Evolutionary conservation across 2,329 filamentous ascomycete genomes (phyloP), one percentile per base, ranked within the genome.

Genomic region (Neonectria sp.): DNA sequence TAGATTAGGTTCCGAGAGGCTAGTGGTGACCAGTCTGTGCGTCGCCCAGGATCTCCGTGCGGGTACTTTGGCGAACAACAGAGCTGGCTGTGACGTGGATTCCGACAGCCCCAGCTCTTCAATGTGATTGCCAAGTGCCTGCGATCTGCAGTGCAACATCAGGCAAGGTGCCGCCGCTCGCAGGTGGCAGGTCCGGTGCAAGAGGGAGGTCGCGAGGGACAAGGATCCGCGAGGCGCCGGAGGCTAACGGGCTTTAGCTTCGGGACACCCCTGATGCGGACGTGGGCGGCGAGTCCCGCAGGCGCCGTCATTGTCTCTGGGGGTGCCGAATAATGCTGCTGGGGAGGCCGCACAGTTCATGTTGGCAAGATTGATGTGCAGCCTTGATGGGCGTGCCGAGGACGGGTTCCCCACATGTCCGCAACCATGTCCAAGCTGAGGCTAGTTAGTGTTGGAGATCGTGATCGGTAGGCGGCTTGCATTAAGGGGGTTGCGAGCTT

Each of bases 281-380:
- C 49, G 37, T 53, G 45, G 46, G 37, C 37, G 37, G 51, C 60
- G 49, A 29, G 52, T 60, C 57, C 45, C 43, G 40, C 35, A 17
- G 48, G 48, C 53, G 52, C 58, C 51, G 45, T 60, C 17, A 31
- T 65, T 59, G 46, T 24, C 21, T 53, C 40, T 45, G 15, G 35
- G 35, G 35, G 45, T 17, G 40, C 45, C 21, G 40, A 33, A 33
- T 43, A 21, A 57, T 53, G 17, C 21, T 56, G 11, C 52, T 37
- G 46, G 60, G 45, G 52, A 37, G 21, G 45, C 43, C 37, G 37
- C 48, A 17, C 45, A 45, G 64, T 59, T 63, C 64, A 58, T 58
- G 64, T 63, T 63, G 60, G 33, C 55, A 37, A 52, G 60, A 63
- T 59, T 55, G 64, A 60, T 63, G 58, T 52, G 57, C 52, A 61